These are phyloP conservation scores for Russula compacta DNA, from an alignment of 768 basidiomycete species.

Conservation along the genomic window DNA sequence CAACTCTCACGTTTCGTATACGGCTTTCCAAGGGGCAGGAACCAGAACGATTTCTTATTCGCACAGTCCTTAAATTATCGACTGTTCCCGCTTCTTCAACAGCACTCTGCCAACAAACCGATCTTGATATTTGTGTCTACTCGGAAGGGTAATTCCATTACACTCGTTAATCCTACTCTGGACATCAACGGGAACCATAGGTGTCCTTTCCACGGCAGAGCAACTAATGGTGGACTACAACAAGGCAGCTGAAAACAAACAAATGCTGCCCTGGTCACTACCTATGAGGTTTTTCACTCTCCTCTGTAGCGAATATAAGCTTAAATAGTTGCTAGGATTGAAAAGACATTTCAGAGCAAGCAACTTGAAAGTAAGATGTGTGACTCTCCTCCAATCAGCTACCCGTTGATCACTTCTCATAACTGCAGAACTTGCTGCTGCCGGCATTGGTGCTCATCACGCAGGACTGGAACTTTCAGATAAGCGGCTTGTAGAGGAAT, in stretches of 20 bases:
- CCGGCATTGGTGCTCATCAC: constrained; percentile 87
- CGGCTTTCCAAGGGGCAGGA: constrained; percentile 51
- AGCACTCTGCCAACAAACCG: constrained; percentile 71
- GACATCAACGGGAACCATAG: constrained; percentile 22
- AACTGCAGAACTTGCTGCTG: constrained; percentile 46
- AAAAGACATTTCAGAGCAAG: constrained; percentile 55
- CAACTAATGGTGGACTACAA: constrained; percentile 66
- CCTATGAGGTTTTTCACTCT: constrained; percentile 38
- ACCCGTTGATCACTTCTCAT: not conserved
- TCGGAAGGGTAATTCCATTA: constrained; percentile 53
- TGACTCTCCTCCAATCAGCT: too few relatives aligned
- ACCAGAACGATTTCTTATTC: constrained; percentile 75
- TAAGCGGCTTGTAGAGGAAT: constrained; percentile 60
- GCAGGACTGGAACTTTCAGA: constrained; percentile 76
- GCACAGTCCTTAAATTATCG: constrained; percentile 59
- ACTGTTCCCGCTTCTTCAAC: constrained; percentile 61
- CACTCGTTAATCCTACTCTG: not conserved
- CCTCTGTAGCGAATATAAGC: not conserved
- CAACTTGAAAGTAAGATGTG: constrained; percentile 45
- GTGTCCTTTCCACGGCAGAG: constrained; percentile 56
- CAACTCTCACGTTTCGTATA: constrained; percentile 65
- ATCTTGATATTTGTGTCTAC: constrained; percentile 86
- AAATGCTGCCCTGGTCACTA: constrained; percentile 58
- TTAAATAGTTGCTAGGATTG: constrained; percentile 34
- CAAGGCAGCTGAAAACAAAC: constrained; percentile 40